A percentile compares a stretch with the other conserved stretches of the same genome.
Evolutionary conservation across 257 asterid genomes (phyloP).

Genomic region (Ilex aquifolium): DNA sequence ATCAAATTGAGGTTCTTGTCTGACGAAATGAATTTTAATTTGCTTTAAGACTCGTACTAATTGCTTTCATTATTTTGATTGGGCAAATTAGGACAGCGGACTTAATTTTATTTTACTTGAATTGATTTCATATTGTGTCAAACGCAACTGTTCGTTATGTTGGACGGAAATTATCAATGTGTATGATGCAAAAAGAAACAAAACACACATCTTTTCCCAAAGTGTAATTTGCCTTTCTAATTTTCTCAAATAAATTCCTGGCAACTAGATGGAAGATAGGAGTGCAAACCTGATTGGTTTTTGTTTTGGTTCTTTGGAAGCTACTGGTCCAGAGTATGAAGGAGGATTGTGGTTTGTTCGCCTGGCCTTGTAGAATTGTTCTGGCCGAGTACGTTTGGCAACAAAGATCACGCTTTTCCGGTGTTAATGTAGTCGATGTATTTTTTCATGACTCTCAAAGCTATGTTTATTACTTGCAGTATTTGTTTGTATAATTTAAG

Average conservation of each 20-base stretch:
- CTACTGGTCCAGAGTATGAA: constrained; percentile 52
- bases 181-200: neutral
- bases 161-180: constrained; percentile 2
- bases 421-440: constrained; percentile 78
- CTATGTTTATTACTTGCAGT: too few relatives aligned
- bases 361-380: constrained; percentile 87
- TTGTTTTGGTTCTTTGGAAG: too few relatives aligned
- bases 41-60: neutral
- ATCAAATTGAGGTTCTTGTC: constrained; percentile 38
- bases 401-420: constrained; percentile 61
- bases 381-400: constrained; percentile 97
- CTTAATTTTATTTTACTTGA: neutral
- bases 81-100: too few relatives aligned
- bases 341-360: constrained; percentile 90
- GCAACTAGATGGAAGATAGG: too few relatives aligned
- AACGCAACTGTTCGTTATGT: neutral
- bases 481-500: too few relatives aligned
- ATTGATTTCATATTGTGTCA: neutral
- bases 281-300: too few relatives aligned
- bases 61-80: too few relatives aligned
- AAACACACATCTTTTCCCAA: too few relatives aligned
- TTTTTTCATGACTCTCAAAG: neutral
- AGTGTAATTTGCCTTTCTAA: too few relatives aligned
- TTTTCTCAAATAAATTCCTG: too few relatives aligned
- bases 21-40: constrained; percentile 1